phyloP scores from a whole-genome alignment of 345 rosid species.

The Salix purpurea region DNA sequence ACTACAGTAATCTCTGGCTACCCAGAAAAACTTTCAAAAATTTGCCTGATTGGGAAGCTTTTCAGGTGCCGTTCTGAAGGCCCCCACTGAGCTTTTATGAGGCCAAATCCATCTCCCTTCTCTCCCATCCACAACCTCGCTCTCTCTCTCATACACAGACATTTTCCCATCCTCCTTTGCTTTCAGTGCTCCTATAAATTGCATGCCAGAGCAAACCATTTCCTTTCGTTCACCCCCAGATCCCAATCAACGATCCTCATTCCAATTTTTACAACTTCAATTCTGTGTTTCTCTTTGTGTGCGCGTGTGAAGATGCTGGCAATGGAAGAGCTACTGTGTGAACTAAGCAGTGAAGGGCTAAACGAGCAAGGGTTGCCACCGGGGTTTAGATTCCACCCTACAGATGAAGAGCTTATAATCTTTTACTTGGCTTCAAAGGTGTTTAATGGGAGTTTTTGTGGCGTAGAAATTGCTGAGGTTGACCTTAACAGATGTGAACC shows the following conservation, averaged over 20 bases:
- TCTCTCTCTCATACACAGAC: background rate
- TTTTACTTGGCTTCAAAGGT: constrained; percentile 89
- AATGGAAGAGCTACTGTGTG: constrained; percentile 61
- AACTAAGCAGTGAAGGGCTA: constrained; percentile 56
- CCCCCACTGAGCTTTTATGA: background rate
- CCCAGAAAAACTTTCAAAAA: background rate
- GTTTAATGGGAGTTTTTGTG: constrained; percentile 63
- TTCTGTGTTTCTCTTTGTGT: background rate
- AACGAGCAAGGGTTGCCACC: constrained; percentile 84
- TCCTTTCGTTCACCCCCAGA: background rate
- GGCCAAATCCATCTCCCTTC: background rate
- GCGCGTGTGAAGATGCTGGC: constrained; percentile 28
- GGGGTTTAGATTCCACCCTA: constrained; percentile 93
- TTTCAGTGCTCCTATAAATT: constrained; percentile 42
- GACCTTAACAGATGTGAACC: constrained; percentile 95
- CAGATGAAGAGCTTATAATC: constrained; percentile 90
- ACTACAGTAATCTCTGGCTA: background rate
- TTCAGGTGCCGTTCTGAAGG: background rate
- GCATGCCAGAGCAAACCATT: background rate
- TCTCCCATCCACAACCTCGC: background rate
- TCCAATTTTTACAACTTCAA: background rate
- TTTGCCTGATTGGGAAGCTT: background rate
- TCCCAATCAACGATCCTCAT: background rate
- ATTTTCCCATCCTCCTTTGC: constrained; percentile 12
- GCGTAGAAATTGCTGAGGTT: constrained; percentile 73